Evolutionary conservation across 176 grass and related monocot species (phyloP), one percentile per base, ranked within the genome.

Genomic region (Hyparrhenia diplandra): DNA sequence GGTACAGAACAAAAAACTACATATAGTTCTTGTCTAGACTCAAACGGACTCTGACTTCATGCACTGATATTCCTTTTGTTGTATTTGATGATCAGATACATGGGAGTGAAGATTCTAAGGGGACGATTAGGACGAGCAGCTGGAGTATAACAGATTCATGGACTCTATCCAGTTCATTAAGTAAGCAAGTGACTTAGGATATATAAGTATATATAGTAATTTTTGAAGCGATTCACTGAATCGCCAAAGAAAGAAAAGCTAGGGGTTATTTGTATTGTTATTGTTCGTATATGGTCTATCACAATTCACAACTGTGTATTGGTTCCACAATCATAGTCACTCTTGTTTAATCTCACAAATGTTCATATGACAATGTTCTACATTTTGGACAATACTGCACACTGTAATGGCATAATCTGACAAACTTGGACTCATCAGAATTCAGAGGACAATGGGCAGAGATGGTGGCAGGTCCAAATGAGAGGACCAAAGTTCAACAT

Each of bases 31-130:
- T 13, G 10, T 52, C 52, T 30, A 82, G 52, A 39, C 46, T 85
- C 59, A 79, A 71, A 84, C 16, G 35, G 46, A 78, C 16, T 52
- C 60, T 36, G 70, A 85, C 55, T 91, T 90, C 30, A 62, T 21
- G 34, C 16, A 0, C 55, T 72, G 21, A 82, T 81, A 8, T 29
- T 81, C 14, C 11, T 82, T 64, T 49, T 86, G 16, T 39, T 64
- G n/a, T 29, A 29, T 65, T 74, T 71, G 60, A 16, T 64, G 45
- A 13, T 18, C 82, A 96, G 93, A 84, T 96, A 92, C 79, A 90
- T 96, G 93, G 93, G 93, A 82, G 76, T 93, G 73, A 93, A 90
- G 80, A 96, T 96, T 42, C 43, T 96, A 76, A 86, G 87, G 80
- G 79, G 86, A 75, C 93, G 88, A 54, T 75, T 90, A 78, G 90